A percentile compares a stretch with the other conserved stretches of the same genome.
phyloP scores from a whole-genome alignment of 345 rosid species.

The Eucalyptus brandiana region DNA sequence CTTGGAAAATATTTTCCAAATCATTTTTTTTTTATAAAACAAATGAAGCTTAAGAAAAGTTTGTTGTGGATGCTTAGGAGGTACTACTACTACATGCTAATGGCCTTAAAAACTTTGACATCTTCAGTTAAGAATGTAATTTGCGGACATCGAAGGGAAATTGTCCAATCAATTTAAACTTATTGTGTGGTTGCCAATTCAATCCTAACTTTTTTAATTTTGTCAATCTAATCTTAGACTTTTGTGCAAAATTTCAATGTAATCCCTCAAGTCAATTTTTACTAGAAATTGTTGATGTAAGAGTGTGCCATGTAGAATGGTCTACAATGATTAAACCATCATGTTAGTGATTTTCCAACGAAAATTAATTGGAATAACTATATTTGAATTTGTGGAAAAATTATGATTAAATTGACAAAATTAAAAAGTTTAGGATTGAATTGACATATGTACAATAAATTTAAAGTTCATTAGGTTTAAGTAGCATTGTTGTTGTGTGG shows the following conservation, averaged over 20 bases:
- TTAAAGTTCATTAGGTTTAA: not conserved
- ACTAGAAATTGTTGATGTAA: not conserved
- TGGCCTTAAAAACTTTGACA: too few relatives aligned
- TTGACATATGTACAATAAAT: rapidly evolving
- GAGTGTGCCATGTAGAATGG: not conserved
- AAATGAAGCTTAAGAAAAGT: too few relatives aligned
- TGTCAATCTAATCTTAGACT: not conserved
- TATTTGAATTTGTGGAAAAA: not conserved
- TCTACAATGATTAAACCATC: too few relatives aligned
- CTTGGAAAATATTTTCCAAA: too few relatives aligned
- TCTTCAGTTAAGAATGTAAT: too few relatives aligned
- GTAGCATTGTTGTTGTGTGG: not conserved
- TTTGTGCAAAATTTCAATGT: not conserved
- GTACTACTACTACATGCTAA: too few relatives aligned
- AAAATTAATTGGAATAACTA: not conserved
- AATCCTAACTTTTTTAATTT: too few relatives aligned
- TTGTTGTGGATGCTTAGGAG: too few relatives aligned
- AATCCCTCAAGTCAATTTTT: too few relatives aligned
- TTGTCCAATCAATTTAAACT: not conserved
- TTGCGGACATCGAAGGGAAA: not conserved
- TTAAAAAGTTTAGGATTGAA: not conserved
- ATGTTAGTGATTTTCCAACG: rapidly evolving
- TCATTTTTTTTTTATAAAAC: too few relatives aligned
- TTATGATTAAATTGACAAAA: rapidly evolving
- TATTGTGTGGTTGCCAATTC: not conserved